These are phyloP conservation scores for Vanilla planifolia DNA, from an alignment of 106 monocot genomes.

Conservation along the genomic window DNA sequence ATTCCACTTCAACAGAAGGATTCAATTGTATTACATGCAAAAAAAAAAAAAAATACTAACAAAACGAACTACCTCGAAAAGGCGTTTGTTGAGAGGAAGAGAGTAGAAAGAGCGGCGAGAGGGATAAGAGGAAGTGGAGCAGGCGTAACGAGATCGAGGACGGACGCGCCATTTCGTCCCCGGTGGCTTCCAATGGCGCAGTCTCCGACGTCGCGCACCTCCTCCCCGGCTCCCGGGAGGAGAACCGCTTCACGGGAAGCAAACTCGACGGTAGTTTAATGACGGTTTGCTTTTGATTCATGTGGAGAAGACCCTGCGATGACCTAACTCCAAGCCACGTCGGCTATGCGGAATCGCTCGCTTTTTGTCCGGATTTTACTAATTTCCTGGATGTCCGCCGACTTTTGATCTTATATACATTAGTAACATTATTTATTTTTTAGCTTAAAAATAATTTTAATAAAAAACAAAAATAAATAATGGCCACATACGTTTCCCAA, in stretches of 20 bases:
- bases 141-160: neutral
- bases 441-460: too few species aligned
- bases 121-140: conserved; percentile 7
- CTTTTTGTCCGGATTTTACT: too few species aligned
- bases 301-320: neutral
- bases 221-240: neutral
- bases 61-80: neutral
- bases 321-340: too few species aligned
- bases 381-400: too few species aligned
- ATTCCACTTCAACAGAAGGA: too few species aligned
- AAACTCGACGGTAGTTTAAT: neutral
- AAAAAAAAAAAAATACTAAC: neutral
- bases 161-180: neutral
- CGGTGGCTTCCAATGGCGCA: neutral
- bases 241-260: neutral
- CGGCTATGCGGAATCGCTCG: too few species aligned
- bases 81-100: conserved; percentile 1
- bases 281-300: neutral
- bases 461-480: too few species aligned
- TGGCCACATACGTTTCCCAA: too few species aligned
- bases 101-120: conserved; percentile 3
- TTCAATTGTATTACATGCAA: too few species aligned
- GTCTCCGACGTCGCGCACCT: neutral
- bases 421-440: too few species aligned
- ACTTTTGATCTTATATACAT: too few species aligned